These are phyloP conservation scores for Gloeopeniophorella convolvens DNA, from an alignment of 768 basidiomycete genomes.

Conservation along the genomic window DNA sequence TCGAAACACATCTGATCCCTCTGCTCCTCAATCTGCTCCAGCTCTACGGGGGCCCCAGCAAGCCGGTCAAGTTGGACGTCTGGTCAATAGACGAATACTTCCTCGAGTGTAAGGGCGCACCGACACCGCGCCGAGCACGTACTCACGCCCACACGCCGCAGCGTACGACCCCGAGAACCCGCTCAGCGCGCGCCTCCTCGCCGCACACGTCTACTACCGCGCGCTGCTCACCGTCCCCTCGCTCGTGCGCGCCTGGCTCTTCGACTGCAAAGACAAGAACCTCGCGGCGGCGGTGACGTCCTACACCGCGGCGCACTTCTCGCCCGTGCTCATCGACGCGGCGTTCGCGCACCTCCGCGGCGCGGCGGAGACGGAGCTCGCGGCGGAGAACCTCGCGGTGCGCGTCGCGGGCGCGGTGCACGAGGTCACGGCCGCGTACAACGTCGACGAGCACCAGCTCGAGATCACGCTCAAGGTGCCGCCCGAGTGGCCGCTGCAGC, in stretches of 20 bases:
- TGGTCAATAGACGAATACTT: constrained; percentile 86
- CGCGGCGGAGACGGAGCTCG: constrained; percentile 47
- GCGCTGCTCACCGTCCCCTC: constrained; percentile 79
- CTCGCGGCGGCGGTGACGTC: constrained; percentile 66
- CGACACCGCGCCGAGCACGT: not conserved
- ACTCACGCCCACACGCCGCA: constrained; percentile 26
- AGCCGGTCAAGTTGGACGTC: constrained; percentile 71
- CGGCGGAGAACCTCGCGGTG: constrained; percentile 73
- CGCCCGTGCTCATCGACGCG: constrained; percentile 77
- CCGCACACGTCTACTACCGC: constrained; percentile 87
- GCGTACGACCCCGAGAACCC: constrained; percentile 51
- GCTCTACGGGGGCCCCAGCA: constrained; percentile 57
- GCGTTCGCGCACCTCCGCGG: constrained; percentile 73
- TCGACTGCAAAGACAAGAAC: constrained; percentile 84
- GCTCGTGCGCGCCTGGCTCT: constrained; percentile 78
- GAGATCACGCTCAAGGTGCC: constrained; percentile 87
- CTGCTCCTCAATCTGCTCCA: constrained; percentile 59
- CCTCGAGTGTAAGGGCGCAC: constrained; percentile 51
- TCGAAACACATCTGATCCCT: constrained; percentile 63
- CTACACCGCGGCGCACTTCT: constrained; percentile 82
- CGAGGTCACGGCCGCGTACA: constrained; percentile 80
- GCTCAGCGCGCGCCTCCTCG: constrained; percentile 56
- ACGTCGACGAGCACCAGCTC: constrained; percentile 88
- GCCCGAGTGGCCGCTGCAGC: constrained; percentile 82
- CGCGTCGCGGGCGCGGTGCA: constrained; percentile 66